Evolutionary conservation across 305 asterid genomes (phyloP), one percentile per base, ranked within the genome.

Genomic region (Solanum hybrid): DNA sequence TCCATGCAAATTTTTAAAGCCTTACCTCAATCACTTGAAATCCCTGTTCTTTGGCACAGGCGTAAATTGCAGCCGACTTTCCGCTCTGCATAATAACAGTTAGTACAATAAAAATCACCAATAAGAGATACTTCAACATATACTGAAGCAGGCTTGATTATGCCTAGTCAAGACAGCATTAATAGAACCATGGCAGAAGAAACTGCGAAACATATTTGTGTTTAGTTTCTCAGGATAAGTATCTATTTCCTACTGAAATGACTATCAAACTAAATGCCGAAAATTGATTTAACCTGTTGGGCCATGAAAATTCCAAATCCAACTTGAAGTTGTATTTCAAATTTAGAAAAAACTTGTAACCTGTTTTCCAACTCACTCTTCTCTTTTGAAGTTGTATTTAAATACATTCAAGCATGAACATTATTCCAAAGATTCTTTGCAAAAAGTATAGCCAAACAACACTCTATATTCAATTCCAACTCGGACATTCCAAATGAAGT

Each of bases 1-100:
- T 82, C 36, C 37, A 82, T 15, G 37, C 15, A 0, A 83, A 17
- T 17, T 17, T 45, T 89, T 61, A 72, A 83, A 92, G 78, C 81
- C 89, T 91, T 96, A 97, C 99, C 99, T 97, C 99, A 90, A 97
- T 96, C 91, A 97, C 92, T 93, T 96, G 98, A 93, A 97, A 97
- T 80, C 99, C 98, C 92, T 97, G 96, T 93, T 97, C 99, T 93
- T 94, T 94, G 75, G 99, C 99, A 94, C 98, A 97, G 65, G 99
- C 98, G 92, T 97, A 97, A 83, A 97, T 95, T 91, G 99, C 97
- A 91, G 99, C 98, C 89, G 99, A 97, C 94, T 97, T 97, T 91
- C 99, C 99, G 91, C 99, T 93, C 99, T 97, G 94, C 94, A 93
- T 90, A 84, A 57, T 78, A 89, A 15, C 38, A 84, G 20, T 51